A percentile compares a stretch with the other conserved stretches of the same genome.
Conservation (phyloP, 495 filamentous ascomycete species). For the Oleoguttula mirabilis region DNA sequence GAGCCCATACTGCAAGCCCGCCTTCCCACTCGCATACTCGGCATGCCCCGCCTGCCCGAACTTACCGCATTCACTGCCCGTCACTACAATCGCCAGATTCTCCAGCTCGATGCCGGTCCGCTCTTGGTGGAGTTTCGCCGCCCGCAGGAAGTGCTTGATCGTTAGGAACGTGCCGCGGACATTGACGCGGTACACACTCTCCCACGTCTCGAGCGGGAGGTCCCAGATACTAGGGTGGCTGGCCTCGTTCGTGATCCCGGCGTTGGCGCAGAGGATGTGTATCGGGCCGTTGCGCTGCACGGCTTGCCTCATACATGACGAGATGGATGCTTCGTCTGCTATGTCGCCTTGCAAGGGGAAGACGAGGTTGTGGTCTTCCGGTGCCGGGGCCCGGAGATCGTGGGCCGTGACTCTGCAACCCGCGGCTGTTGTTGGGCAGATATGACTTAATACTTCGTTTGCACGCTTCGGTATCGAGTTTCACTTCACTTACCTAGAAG, state of each 20-base stretch:
- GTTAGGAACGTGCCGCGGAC: slow-evolving; percentile 44
- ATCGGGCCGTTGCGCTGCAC: slow-evolving; percentile 39
- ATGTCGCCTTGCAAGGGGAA: slow-evolving; percentile 37
- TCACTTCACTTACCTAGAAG: slow-evolving; percentile 37
- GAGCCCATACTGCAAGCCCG: slow-evolving; percentile 43
- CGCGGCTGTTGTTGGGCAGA: slow-evolving; percentile 30
- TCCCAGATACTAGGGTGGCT: slow-evolving; percentile 41
- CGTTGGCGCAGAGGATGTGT: slow-evolving; percentile 43
- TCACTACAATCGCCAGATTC: slow-evolving; percentile 45
- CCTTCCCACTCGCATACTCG: slow-evolving; percentile 42
- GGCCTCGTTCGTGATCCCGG: slow-evolving; percentile 38
- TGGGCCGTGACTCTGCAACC: slow-evolving; percentile 44
- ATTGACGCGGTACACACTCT: slow-evolving; percentile 39
- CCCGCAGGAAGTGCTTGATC: slow-evolving; percentile 44
- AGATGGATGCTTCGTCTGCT: slow-evolving; percentile 37
- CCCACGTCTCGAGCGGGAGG: slow-evolving; percentile 40
- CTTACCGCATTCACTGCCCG: slow-evolving; percentile 38
- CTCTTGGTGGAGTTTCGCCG: slow-evolving; percentile 30
- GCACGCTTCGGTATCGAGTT: too few relatives aligned
- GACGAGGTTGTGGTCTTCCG: slow-evolving; percentile 25
- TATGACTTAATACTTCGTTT: neutral
- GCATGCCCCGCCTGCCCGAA: slow-evolving; percentile 41
- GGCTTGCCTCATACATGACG: slow-evolving; percentile 33
- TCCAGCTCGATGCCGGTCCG: slow-evolving; percentile 30
- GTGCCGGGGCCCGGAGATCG: slow-evolving; percentile 29